A percentile compares a stretch with the other conserved stretches of the same genome.
Conservation (phyloP, 1,284 basidiomycete species). For the Fomitopsis betulina region DNA sequence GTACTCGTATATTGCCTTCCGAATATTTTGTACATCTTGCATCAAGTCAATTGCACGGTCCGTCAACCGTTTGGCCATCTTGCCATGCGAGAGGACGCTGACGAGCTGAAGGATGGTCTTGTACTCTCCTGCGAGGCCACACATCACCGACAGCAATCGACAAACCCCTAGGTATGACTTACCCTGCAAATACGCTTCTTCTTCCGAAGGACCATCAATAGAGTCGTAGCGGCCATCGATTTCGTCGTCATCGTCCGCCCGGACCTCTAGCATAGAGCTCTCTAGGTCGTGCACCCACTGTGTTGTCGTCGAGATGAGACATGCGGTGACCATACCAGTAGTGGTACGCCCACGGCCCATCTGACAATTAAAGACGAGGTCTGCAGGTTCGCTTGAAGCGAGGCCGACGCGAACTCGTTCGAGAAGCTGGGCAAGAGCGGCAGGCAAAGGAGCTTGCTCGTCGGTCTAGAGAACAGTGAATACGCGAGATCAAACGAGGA, state of each 20-base stretch:
- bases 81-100: slow-evolving; percentile 83
- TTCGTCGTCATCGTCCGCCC: slow-evolving; percentile 33
- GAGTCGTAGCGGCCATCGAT: slow-evolving; percentile 48
- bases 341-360: slow-evolving; percentile 84
- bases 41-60: slow-evolving; percentile 88
- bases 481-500: background rate
- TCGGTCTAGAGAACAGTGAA: slow-evolving; percentile 62
- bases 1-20: slow-evolving; percentile 90
- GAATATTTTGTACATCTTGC: slow-evolving; percentile 92
- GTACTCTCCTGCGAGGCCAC: slow-evolving; percentile 75
- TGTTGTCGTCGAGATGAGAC: slow-evolving; percentile 79
- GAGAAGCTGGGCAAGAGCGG: slow-evolving; percentile 75
- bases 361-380: slow-evolving; percentile 88
- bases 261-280: slow-evolving; percentile 24
- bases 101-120: slow-evolving; percentile 95
- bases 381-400: slow-evolving; percentile 52
- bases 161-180: slow-evolving; percentile 10
- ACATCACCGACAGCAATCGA: background rate
- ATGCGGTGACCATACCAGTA: slow-evolving; percentile 91
- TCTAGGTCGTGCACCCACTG: slow-evolving; percentile 48
- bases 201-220: slow-evolving; percentile 77
- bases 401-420: slow-evolving; percentile 62
- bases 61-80: slow-evolving; percentile 89
- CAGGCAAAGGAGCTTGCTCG: slow-evolving; percentile 91
- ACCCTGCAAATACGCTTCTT: slow-evolving; percentile 86